These are phyloP conservation scores for Crithidia fasciculata DNA, from an alignment of 208 protist genomes.

Conservation along the genomic window DNA sequence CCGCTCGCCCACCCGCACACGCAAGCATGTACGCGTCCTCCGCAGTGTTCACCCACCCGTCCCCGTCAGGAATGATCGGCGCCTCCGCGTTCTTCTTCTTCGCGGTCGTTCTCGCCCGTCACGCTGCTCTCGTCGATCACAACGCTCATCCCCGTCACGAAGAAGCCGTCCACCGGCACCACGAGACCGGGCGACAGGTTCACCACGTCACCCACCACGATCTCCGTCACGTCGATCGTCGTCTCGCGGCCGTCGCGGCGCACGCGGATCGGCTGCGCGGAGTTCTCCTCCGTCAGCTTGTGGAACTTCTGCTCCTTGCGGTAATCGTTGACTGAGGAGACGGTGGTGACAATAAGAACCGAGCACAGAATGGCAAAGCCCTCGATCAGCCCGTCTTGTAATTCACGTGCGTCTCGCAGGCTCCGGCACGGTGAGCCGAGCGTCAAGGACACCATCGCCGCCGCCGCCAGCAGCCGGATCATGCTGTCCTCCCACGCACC, in stretches of 20 bases:
- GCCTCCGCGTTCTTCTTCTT: slow-evolving; percentile 72
- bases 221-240: slow-evolving; percentile 91
- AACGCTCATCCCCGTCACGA: slow-evolving; percentile 78
- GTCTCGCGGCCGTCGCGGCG: slow-evolving; percentile 85
- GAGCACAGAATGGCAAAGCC: slow-evolving; percentile 96
- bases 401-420: slow-evolving; percentile 63
- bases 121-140: slow-evolving; percentile 93
- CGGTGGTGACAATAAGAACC: slow-evolving; percentile 93
- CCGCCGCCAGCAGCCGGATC: slow-evolving; percentile 72
- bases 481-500: slow-evolving; percentile 86
- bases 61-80: slow-evolving; percentile 93
- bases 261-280: slow-evolving; percentile 86
- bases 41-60: slow-evolving; percentile 89
- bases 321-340: slow-evolving; percentile 96
- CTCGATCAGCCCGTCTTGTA: slow-evolving; percentile 95
- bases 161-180: slow-evolving; percentile 94
- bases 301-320: slow-evolving; percentile 96
- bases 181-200: slow-evolving; percentile 87
- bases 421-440: slow-evolving; percentile 80
- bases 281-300: slow-evolving; percentile 92
- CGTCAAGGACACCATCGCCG: slow-evolving; percentile 72
- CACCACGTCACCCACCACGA: slow-evolving; percentile 97
- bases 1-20: slow-evolving; percentile 92
- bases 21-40: slow-evolving; percentile 90
- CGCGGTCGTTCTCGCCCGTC: slow-evolving; percentile 94